phyloP scores from a whole-genome alignment of 495 filamentous ascomycete species.

The Sordaria brevicollis region DNA sequence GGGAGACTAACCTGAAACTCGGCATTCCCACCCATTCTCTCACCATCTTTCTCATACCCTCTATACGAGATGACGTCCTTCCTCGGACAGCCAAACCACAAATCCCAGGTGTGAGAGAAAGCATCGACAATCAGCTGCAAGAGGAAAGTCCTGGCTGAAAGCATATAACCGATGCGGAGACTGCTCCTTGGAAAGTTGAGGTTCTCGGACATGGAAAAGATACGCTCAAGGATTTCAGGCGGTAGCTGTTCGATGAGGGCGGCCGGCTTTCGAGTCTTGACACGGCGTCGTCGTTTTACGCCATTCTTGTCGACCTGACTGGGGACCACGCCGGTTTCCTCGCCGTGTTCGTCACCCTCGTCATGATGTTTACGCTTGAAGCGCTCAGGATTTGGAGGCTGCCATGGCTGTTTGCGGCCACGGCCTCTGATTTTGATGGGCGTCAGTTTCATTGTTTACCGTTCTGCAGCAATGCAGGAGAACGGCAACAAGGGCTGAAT shows the following conservation, averaged over 20 bases:
- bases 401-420: conserved; percentile 4
- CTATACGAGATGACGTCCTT: background rate
- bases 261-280: conserved; percentile 9
- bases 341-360: background rate
- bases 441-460: conserved; percentile 11
- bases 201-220: conserved; percentile 30
- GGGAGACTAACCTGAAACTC: conserved; percentile 22
- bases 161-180: conserved; percentile 21
- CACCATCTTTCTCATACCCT: background rate
- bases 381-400: conserved; percentile 6
- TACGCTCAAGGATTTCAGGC: conserved; percentile 31
- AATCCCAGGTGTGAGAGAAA: conserved; percentile 31
- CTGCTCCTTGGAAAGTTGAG: conserved; percentile 26
- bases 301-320: background rate
- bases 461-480: background rate
- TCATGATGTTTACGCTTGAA: conserved; percentile 1
- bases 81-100: conserved; percentile 13
- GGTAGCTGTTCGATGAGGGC: conserved; percentile 28
- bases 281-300: background rate
- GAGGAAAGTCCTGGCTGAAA: conserved; percentile 20
- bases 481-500: background rate
- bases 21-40: conserved; percentile 16
- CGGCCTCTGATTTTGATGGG: conserved; percentile 18
- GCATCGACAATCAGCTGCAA: conserved; percentile 18
- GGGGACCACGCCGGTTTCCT: background rate